Percentiles rank a stretch among this genome's conserved stretches.
Evolutionary conservation across 164 flowering plant genomes (phyloP).

Genomic region (Berberis vulgaris): DNA sequence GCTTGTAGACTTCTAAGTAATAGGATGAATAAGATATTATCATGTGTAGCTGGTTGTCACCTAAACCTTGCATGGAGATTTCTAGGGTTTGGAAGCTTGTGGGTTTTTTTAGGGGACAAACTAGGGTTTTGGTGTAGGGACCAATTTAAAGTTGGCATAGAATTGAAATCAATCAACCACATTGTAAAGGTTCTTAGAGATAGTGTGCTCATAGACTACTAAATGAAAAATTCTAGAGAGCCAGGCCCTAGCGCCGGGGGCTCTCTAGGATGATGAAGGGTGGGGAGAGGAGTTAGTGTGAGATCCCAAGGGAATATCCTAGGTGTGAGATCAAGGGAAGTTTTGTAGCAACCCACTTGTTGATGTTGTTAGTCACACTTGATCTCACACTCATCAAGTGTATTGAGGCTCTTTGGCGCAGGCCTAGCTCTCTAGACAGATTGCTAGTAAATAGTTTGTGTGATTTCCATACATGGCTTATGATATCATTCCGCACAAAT

Average conservation of each 20-base stretch:
- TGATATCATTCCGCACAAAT: no score
- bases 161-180: background rate
- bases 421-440: no score
- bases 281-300: no score
- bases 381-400: no score
- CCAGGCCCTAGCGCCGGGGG: no score
- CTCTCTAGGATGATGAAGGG: no score
- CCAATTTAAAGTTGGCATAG: background rate
- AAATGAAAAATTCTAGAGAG: no score
- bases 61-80: background rate
- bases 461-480: background rate
- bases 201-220: background rate
- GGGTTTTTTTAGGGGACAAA: slow-evolving; percentile 1
- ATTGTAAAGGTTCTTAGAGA: background rate
- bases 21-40: background rate
- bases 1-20: background rate
- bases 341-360: no score
- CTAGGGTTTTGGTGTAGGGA: background rate
- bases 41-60: background rate
- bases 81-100: background rate
- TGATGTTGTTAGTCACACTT: no score
- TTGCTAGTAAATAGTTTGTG: background rate
- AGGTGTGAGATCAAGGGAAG: no score
- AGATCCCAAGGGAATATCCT: no score
- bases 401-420: no score